These are phyloP conservation scores for Epithele typhae DNA, from an alignment of 768 basidiomycete species.

Conservation along the genomic window DNA sequence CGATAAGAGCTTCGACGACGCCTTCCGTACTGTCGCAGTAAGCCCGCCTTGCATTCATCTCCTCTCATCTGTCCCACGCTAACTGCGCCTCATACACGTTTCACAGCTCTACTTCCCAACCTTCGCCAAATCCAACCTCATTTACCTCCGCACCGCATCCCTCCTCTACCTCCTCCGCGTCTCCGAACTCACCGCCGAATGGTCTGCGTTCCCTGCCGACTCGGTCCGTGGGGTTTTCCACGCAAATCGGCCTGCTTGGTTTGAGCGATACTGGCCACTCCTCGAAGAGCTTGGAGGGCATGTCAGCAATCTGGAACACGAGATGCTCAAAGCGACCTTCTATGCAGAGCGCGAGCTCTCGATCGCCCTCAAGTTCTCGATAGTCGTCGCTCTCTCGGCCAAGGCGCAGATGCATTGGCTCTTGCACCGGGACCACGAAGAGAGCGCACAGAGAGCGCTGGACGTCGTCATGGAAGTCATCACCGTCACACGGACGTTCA, in stretches of 20 bases:
- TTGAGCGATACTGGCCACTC: conserved; percentile 20
- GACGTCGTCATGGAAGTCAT: conserved; percentile 21
- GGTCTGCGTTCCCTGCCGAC: conserved; percentile 8
- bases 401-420: conserved; percentile 22
- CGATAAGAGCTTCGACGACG: conserved; percentile 14
- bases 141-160: conserved; percentile 15
- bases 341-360: conserved; percentile 13
- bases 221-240: conserved; percentile 7
- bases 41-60: background rate
- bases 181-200: background rate
- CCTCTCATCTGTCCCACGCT: too few species aligned
- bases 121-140: conserved; percentile 15
- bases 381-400: conserved; percentile 21
- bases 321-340: conserved; percentile 21
- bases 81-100: background rate
- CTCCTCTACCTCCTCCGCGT: conserved; percentile 12
- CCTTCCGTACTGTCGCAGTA: conserved; percentile 16
- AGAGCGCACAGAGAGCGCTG: conserved; percentile 20
- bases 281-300: conserved; percentile 19
- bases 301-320: conserved; percentile 11
- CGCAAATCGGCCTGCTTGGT: conserved; percentile 16
- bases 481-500: conserved; percentile 18
- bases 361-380: conserved; percentile 20
- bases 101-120: conserved; percentile 11
- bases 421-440: conserved; percentile 15